Evolutionary conservation across 345 rosid species (phyloP).

Genomic region (Noccaea caerulescens): DNA sequence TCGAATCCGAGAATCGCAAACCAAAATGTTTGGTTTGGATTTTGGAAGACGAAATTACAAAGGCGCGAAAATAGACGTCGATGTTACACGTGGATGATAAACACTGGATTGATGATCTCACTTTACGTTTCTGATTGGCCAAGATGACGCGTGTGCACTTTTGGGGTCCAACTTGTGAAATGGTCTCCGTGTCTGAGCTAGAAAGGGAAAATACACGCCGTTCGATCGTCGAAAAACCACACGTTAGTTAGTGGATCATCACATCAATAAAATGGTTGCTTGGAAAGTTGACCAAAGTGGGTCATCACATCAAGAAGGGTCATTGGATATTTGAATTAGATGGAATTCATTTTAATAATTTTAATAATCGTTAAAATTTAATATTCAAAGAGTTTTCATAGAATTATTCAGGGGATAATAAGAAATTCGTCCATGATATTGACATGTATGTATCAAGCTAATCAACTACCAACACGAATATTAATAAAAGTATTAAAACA

Average conservation of each 20-base stretch:
- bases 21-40: background rate
- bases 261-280: background rate
- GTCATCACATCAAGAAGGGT: background rate
- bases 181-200: slow-evolving; percentile 31
- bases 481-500: background rate
- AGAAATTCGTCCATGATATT: background rate
- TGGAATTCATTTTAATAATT: background rate
- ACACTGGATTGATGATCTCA: slow-evolving; percentile 47
- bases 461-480: background rate
- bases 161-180: slow-evolving; percentile 6
- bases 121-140: slow-evolving; percentile 52
- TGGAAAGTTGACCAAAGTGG: slow-evolving; percentile 21
- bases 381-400: background rate
- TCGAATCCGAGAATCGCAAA: slow-evolving; percentile 21
- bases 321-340: slow-evolving; percentile 6
- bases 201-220: slow-evolving; percentile 22
- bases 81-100: slow-evolving; percentile 51
- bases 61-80: slow-evolving; percentile 57
- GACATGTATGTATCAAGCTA: background rate
- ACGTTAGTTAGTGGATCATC: background rate
- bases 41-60: slow-evolving; percentile 9
- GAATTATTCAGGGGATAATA: background rate
- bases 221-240: background rate
- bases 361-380: background rate
- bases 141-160: slow-evolving; percentile 30